Evolutionary conservation across 2,329 filamentous ascomycete species (phyloP).

Genomic region (Aspergillus piperis): DNA sequence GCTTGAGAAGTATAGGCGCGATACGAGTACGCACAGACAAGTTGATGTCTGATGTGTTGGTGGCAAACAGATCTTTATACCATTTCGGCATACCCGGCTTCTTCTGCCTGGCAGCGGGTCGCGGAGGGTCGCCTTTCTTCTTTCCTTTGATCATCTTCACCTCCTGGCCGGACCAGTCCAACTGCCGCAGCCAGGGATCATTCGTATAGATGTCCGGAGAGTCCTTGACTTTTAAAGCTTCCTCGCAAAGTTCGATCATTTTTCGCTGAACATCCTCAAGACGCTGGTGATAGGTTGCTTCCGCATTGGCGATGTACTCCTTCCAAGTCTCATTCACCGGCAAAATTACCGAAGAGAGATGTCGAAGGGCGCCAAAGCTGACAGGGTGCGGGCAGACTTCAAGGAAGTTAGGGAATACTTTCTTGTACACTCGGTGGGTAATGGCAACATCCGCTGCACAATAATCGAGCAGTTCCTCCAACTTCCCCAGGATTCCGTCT

Average conservation of each 20-base stretch:
- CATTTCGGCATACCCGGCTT: conserved; percentile 91
- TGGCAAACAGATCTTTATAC: conserved; percentile 89
- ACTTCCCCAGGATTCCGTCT: conserved; percentile 65
- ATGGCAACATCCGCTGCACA: conserved; percentile 92
- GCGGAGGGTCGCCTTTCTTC: conserved; percentile 76
- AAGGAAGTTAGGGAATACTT: conserved; percentile 87
- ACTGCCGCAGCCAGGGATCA: conserved; percentile 88
- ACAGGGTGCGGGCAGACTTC: conserved; percentile 93
- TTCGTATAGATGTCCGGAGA: conserved; percentile 68
- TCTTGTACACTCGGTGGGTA: conserved; percentile 91
- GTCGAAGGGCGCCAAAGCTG: conserved; percentile 89
- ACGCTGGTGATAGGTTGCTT: conserved; percentile 77
- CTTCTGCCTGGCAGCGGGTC: conserved; percentile 82
- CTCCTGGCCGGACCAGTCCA: conserved; percentile 95
- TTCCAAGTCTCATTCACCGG: conserved; percentile 89
- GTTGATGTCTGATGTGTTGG: conserved; percentile 65
- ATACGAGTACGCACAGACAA: conserved; percentile 85
- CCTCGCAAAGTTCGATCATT: conserved; percentile 71
- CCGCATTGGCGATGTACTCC: conserved; percentile 77
- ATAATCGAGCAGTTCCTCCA: conserved; percentile 86
- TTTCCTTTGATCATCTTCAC: conserved; percentile 89
- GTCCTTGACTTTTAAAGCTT: conserved; percentile 73
- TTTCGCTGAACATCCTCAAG: conserved; percentile 76
- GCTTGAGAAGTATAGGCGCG: conserved; percentile 77
- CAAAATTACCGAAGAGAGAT: conserved; percentile 89